Base-by-base conservation (phyloP, 441 rosid species). In the Geranium incanum region DNA sequence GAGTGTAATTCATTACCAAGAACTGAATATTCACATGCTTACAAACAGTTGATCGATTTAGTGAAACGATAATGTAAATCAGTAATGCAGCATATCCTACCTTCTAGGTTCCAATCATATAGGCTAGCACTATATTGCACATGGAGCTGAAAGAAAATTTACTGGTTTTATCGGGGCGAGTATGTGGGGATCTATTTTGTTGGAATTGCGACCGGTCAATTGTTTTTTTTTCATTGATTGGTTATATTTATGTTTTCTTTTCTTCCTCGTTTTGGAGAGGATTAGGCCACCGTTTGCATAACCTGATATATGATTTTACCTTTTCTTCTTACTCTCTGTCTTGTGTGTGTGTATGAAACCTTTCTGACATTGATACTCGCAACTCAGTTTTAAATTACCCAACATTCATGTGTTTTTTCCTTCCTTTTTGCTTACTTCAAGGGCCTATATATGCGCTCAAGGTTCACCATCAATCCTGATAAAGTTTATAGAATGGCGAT, bases 391-490 rank as follows among this genome's bases (percentile, higher is more conserved):
- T 64, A 48, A 6, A 21, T 48, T 19, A 6, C 33, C 37, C 13
- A 3, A 9, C 36, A 39, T 72, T 71, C 64, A 7, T 67, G 37
- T 28, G 60, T 70, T 18, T 52, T 33, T 1, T 6, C 50, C 50
- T 57, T 77, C 68, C 59, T 71, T 68, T 12, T 59, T n/a, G 57
- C 71, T 13, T 65, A 38, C 18, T 55, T 69, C 16, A 75, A 85
- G 97, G 97, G 97, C 38, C 82, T 90, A 23, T 92, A 92, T 75
- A 36, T 91, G 68, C 94, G 96, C 9, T 78, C 97, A 57, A 89
- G 99, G 75, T 79, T 90, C 75, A 89, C 87, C 0, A 85, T 94
- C 81, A 94, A 90, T 80, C 97, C 99, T 13, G 97, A 92, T 80
- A 90, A 78, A 84, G 91, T 90, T 68, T 94, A 90, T 78, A 84